Percentiles rank a stretch among this genome's conserved stretches.
These are phyloP conservation scores for Ganoderma leucocontextum DNA, from an alignment of 1,284 basidiomycete species.

Conservation along the genomic window DNA sequence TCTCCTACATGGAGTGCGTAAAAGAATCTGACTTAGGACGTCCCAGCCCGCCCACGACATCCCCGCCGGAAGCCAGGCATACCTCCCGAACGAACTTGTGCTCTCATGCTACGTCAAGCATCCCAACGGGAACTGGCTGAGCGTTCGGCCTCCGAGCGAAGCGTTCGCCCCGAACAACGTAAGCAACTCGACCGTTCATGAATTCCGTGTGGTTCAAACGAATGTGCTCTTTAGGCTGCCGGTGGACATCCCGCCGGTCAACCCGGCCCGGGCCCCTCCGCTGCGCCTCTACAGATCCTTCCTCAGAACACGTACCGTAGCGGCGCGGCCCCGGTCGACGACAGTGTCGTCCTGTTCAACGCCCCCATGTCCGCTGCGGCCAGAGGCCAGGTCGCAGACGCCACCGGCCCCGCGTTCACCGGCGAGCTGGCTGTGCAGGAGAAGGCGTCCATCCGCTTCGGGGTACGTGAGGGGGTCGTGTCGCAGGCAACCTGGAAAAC, in stretches of 20 bases:
- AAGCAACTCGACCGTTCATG: background rate
- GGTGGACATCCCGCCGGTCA: background rate
- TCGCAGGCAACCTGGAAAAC: background rate
- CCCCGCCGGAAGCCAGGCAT: background rate
- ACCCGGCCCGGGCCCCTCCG: background rate
- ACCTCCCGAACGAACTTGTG: background rate
- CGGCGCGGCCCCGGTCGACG: background rate
- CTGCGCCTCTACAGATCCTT: background rate
- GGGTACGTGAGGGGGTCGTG: background rate
- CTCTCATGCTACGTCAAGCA: background rate
- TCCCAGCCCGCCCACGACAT: background rate
- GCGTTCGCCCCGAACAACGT: background rate
- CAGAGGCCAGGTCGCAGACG: background rate
- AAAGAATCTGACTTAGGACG: background rate
- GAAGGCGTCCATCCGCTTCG: constrained; percentile 2
- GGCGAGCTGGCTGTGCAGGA: background rate
- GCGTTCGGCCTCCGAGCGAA: background rate
- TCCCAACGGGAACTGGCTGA: background rate
- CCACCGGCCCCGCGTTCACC: background rate
- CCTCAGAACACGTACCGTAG: background rate
- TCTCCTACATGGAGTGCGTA: background rate
- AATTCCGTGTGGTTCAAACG: background rate
- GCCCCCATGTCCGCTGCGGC: background rate
- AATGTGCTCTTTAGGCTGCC: background rate
- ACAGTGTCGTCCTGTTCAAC: background rate